Percentiles rank a stretch among this genome's conserved stretches.
These are phyloP conservation scores for Fusarium sp. DNA, from an alignment of 2,329 filamentous ascomycete species.

Conservation along the genomic window DNA sequence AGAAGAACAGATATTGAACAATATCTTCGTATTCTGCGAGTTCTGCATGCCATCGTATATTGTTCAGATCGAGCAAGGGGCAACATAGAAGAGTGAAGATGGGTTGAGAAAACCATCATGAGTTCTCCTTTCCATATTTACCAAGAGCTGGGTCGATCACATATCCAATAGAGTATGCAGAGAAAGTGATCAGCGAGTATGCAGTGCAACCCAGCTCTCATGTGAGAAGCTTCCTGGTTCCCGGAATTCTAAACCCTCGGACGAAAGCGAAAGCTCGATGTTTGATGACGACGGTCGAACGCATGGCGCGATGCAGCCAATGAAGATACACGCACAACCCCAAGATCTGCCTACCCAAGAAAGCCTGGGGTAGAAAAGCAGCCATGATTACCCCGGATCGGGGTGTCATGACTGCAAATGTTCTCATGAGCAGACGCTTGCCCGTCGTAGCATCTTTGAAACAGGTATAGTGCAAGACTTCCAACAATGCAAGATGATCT, in stretches of 20 bases:
- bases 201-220: constrained; percentile 10
- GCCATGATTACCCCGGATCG: constrained; percentile 26
- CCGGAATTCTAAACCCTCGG: constrained; percentile 22
- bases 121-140: constrained; percentile 7
- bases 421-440: constrained; percentile 23
- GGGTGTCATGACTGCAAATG: constrained; percentile 14
- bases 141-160: neutral
- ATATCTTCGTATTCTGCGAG: neutral
- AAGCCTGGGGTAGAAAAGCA: constrained; percentile 18
- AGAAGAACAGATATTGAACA: neutral
- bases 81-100: constrained; percentile 7
- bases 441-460: constrained; percentile 8
- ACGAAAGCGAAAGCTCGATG: constrained; percentile 26
- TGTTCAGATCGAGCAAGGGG: constrained; percentile 1
- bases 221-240: constrained; percentile 31
- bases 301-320: constrained; percentile 24
- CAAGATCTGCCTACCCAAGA: constrained; percentile 21
- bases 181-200: constrained; percentile 15
- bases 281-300: constrained; percentile 14
- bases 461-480: constrained; percentile 8
- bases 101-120: constrained; percentile 19
- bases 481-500: constrained; percentile 8
- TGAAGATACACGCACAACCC: constrained; percentile 8
- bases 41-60: neutral
- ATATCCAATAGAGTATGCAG: neutral